These are phyloP conservation scores for Dissophora ornata DNA, from an alignment of 192 early-diverging fungal genomes.

Conservation along the genomic window DNA sequence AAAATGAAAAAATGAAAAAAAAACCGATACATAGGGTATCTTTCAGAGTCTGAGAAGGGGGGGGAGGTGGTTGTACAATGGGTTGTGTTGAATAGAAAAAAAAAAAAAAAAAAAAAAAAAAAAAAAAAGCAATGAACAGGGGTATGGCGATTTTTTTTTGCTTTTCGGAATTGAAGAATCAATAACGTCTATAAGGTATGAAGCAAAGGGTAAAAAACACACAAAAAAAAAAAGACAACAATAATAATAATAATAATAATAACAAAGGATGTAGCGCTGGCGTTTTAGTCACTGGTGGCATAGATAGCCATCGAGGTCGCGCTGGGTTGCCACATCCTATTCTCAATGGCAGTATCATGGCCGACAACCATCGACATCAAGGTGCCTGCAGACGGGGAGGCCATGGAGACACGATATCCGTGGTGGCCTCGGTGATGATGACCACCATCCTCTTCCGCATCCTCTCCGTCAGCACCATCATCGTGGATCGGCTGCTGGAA, in stretches of 20 bases:
- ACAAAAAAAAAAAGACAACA: background rate
- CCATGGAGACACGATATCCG: background rate
- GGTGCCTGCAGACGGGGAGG: too few species aligned
- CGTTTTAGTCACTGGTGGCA: slow-evolving; percentile 15
- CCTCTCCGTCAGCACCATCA: slow-evolving; percentile 11
- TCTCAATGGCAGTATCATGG: slow-evolving; percentile 10
- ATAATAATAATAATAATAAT: too few species aligned
- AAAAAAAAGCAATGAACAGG: background rate
- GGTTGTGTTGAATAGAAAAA: too few species aligned
- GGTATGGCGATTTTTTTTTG: background rate
- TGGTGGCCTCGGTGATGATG: background rate
- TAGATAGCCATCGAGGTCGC: slow-evolving; percentile 16
- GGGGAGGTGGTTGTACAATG: too few species aligned
- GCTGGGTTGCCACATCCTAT: slow-evolving; percentile 36
- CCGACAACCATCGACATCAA: slow-evolving; percentile 2
- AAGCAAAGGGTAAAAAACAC: background rate
- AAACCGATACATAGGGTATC: background rate
- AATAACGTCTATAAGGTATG: slow-evolving; percentile 1
- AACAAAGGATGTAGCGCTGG: too few species aligned
- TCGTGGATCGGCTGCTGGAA: slow-evolving; percentile 9
- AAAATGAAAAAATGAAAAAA: background rate
- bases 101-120: background rate
- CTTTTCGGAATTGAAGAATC: background rate
- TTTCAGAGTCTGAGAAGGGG: too few species aligned
- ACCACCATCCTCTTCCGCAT: slow-evolving; percentile 10